These are phyloP conservation scores for Sonneratia alba DNA, from an alignment of 345 rosid species.

Conservation along the genomic window DNA sequence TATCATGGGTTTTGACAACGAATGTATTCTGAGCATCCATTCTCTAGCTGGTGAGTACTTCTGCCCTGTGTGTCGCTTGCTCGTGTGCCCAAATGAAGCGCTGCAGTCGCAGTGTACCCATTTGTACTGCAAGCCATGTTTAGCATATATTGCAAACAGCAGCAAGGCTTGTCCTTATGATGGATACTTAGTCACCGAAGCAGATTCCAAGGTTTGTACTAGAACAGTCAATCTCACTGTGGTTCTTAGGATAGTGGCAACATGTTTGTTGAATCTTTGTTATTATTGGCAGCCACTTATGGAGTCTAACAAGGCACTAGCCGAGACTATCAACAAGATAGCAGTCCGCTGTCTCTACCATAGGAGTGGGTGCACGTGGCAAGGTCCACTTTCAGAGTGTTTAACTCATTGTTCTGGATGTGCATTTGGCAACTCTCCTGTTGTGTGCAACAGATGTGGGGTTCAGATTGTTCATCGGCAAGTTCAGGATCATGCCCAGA, in stretches of 20 bases:
- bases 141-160: constrained; percentile 47
- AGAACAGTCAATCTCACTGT: constrained; percentile 6
- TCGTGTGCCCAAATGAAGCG: constrained; percentile 76
- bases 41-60: constrained; percentile 66
- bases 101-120: constrained; percentile 79
- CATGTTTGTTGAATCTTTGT: constrained; percentile 2
- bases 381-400: constrained; percentile 57
- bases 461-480: constrained; percentile 52
- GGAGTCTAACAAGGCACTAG: constrained; percentile 53
- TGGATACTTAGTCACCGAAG: constrained; percentile 68
- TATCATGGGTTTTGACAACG: constrained; percentile 70
- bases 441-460: constrained; percentile 60
- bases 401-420: constrained; percentile 63
- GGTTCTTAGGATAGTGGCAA: background rate
- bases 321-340: constrained; percentile 56
- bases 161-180: constrained; percentile 76
- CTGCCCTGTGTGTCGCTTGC: constrained; percentile 69
- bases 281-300: constrained; percentile 46
- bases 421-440: constrained; percentile 61
- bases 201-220: constrained; percentile 60
- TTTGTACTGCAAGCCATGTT: constrained; percentile 67
- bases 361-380: constrained; percentile 85
- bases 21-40: constrained; percentile 61
- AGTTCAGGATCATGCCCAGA: constrained; percentile 68
- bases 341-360: constrained; percentile 55